Evolutionary conservation across 768 basidiomycete species (phyloP).

Genomic region (Cystobasidium onofrii): DNA sequence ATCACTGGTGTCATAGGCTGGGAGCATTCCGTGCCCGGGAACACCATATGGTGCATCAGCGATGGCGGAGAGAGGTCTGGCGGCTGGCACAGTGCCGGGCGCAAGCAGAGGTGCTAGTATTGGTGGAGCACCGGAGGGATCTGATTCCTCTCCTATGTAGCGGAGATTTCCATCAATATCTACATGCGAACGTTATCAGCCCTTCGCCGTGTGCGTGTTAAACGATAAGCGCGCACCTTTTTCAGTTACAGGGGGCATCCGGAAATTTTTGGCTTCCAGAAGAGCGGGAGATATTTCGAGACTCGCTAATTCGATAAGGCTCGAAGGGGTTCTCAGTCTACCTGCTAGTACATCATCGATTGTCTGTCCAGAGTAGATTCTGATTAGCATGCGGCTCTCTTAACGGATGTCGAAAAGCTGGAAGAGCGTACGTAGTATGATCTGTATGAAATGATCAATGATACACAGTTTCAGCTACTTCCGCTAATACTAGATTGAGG

Average conservation of each 20-base stretch:
- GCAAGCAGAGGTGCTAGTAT: slow-evolving; percentile 14
- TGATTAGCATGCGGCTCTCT: no score
- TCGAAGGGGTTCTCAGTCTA: slow-evolving; percentile 76
- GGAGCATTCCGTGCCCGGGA: not conserved
- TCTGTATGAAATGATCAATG: slow-evolving; percentile 52
- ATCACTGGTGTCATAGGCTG: not conserved
- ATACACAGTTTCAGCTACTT: no score
- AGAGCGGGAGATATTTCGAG: slow-evolving; percentile 75
- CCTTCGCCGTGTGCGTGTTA: no score
- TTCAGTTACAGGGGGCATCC: slow-evolving; percentile 81
- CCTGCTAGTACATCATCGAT: slow-evolving; percentile 83
- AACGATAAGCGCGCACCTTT: slow-evolving; percentile 55
- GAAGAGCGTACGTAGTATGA: slow-evolving; percentile 57
- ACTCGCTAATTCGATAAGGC: slow-evolving; percentile 73
- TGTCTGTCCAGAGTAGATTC: slow-evolving; percentile 45
- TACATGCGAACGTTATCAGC: no score
- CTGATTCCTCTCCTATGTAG: slow-evolving; percentile 27
- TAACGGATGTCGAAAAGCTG: no score
- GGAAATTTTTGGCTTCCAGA: slow-evolving; percentile 81
- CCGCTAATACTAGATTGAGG: not conserved
- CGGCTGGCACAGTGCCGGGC: not conserved
- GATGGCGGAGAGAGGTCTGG: not conserved
- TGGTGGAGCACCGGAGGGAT: not conserved
- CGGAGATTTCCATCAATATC: slow-evolving; percentile 12
- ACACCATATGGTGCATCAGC: not conserved